These are phyloP conservation scores for Basipetospora chlamydospora DNA, from an alignment of 2,329 filamentous ascomycete species.

Conservation along the genomic window DNA sequence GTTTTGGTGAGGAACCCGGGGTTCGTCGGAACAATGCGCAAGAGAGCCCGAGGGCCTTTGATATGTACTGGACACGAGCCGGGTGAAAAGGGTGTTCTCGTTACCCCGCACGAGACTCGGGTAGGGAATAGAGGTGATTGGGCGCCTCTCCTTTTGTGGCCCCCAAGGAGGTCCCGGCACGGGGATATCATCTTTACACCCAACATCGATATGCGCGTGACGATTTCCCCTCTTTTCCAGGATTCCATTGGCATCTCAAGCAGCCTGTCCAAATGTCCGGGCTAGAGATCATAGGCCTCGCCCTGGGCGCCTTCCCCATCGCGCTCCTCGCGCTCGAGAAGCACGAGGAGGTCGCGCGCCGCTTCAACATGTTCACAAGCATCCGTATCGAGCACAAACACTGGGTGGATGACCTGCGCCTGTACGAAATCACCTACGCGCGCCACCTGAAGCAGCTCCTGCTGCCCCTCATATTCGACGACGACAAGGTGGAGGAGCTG, in stretches of 20 bases:
- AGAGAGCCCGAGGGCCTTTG: no score
- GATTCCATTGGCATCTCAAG: no score
- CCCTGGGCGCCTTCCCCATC: constrained; percentile 9
- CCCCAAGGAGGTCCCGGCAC: no score
- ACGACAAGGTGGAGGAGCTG: constrained; percentile 8
- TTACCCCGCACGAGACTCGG: not conserved
- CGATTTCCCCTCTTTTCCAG: no score
- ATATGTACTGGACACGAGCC: no score
- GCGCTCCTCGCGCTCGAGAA: constrained; percentile 7
- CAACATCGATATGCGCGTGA: no score
- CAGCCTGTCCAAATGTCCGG: no score
- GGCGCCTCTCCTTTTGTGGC: no score
- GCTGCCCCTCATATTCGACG: constrained; percentile 10
- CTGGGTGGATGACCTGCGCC: constrained; percentile 15
- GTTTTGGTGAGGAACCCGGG: no score
- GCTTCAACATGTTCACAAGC: constrained; percentile 3
- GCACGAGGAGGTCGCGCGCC: constrained; percentile 6
- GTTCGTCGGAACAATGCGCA: no score
- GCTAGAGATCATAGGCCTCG: constrained; percentile 9
- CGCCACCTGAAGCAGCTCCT: constrained; percentile 11
- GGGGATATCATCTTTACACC: no score
- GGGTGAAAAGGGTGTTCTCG: not conserved
- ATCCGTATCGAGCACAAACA: constrained; percentile 6
- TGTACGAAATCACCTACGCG: constrained; percentile 7
- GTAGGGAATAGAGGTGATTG: not conserved